Evolutionary conservation across 192 early-diverging fungal species (phyloP).

Genomic region (Podochytrium sp.): DNA sequence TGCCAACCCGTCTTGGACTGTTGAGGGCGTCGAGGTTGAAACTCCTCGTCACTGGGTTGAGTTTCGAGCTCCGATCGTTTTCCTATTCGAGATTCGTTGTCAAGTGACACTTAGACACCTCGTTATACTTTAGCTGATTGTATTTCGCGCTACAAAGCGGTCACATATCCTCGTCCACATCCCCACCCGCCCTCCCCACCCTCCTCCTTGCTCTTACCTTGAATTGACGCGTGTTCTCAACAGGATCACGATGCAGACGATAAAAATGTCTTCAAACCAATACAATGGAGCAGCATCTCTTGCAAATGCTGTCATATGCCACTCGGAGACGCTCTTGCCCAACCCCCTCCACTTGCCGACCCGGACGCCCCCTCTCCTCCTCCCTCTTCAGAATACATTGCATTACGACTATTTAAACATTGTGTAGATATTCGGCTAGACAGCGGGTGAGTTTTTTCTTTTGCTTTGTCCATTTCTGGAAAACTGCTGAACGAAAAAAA

Average conservation of each 20-base stretch:
- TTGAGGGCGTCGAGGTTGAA: neutral
- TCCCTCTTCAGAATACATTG: slow-evolving; percentile 6
- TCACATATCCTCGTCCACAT: slow-evolving; percentile 40
- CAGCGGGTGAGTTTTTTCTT: neutral
- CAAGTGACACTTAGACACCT: slow-evolving; percentile 33
- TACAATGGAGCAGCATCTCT: slow-evolving; percentile 19
- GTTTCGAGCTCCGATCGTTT: neutral
- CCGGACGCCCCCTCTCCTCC: neutral
- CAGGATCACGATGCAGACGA: neutral
- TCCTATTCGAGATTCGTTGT: neutral
- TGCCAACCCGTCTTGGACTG: neutral
- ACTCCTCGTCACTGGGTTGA: neutral
- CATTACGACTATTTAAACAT: slow-evolving; percentile 31
- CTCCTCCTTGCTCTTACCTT: neutral
- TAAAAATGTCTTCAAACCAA: slow-evolving; percentile 30
- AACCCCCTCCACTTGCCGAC: slow-evolving; percentile 11
- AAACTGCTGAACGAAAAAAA: neutral
- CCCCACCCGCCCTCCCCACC: neutral
- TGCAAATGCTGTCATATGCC: slow-evolving; percentile 30
- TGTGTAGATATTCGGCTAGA: slow-evolving; percentile 2
- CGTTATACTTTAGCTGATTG: slow-evolving; percentile 13
- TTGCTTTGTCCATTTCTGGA: neutral
- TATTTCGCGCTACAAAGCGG: slow-evolving; percentile 36
- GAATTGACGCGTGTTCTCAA: neutral
- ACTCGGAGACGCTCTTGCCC: slow-evolving; percentile 31